Evolutionary conservation across 441 rosid species (phyloP).

Genomic region (Isatis lusitanica): DNA sequence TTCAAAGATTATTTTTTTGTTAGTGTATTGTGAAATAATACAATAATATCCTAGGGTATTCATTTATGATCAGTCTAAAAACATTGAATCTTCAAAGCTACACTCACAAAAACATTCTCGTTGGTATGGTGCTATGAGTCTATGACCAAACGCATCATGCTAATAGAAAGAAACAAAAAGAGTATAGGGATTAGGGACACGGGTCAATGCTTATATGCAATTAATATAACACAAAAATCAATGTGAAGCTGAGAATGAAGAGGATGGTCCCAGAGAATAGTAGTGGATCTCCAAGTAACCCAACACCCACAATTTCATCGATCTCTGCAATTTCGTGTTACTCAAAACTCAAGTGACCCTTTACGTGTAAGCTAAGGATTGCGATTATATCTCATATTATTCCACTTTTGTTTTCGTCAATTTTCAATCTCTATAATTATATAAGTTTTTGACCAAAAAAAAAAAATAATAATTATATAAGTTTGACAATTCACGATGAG

Average conservation of each 20-base stretch:
- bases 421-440: neutral
- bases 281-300: conserved; percentile 27
- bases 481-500: neutral
- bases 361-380: conserved; percentile 36
- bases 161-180: conserved; percentile 1
- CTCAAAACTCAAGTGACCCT: conserved; percentile 39
- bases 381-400: neutral
- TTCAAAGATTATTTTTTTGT: neutral
- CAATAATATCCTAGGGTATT: neutral
- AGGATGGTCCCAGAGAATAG: conserved; percentile 14
- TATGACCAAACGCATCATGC: neutral
- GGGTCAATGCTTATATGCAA: conserved; percentile 3
- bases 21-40: neutral
- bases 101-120: neutral
- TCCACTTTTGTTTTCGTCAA: neutral
- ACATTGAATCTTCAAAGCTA: neutral
- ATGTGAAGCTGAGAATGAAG: conserved; percentile 17
- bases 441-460: too few species aligned
- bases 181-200: neutral
- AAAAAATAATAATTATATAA: neutral
- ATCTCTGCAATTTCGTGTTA: conserved; percentile 23
- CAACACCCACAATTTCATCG: conserved; percentile 25
- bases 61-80: neutral
- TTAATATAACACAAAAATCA: neutral
- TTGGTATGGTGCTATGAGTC: too few species aligned